Percentiles rank a stretch among this genome's conserved stretches.
Evolutionary conservation across 73 alveolate genomes (phyloP).

Genomic region (Blepharisma stoltei): DNA sequence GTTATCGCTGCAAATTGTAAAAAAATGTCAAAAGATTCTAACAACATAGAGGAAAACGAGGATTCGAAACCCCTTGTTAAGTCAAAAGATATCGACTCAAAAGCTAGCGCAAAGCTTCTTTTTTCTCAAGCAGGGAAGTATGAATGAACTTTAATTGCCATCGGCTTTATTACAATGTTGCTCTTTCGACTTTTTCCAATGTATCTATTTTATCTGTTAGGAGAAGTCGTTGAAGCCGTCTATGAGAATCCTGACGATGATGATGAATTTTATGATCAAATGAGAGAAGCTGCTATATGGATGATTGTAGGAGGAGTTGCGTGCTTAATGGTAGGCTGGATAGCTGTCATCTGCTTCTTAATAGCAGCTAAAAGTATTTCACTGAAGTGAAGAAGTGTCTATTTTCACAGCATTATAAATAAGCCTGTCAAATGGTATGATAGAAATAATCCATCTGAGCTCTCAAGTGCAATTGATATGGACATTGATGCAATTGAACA

Average conservation of each 20-base stretch:
- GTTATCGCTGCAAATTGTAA: no score
- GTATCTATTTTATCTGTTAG: background rate
- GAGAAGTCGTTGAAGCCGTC: background rate
- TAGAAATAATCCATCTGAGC: background rate
- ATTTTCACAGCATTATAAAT: background rate
- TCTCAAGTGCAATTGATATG: background rate
- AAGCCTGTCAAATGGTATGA: background rate
- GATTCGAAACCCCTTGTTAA: no score
- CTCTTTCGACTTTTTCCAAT: background rate
- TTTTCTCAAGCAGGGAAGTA: background rate
- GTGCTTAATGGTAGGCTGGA: background rate
- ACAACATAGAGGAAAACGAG: no score
- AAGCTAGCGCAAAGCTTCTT: background rate
- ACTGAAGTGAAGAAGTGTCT: background rate
- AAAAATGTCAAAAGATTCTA: no score
- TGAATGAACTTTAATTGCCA: background rate
- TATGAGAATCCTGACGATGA: background rate
- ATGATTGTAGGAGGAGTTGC: background rate
- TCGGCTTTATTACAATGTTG: background rate
- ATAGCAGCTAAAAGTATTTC: background rate
- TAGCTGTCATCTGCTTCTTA: background rate
- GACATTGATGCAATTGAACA: conserved; percentile 27
- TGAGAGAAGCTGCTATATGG: background rate
- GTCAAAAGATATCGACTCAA: no score
- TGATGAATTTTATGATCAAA: background rate